Percentiles rank a stretch among this genome's conserved stretches.
Conservation (phyloP, 805 yeast species). For the Kazachstania martiniae region DNA sequence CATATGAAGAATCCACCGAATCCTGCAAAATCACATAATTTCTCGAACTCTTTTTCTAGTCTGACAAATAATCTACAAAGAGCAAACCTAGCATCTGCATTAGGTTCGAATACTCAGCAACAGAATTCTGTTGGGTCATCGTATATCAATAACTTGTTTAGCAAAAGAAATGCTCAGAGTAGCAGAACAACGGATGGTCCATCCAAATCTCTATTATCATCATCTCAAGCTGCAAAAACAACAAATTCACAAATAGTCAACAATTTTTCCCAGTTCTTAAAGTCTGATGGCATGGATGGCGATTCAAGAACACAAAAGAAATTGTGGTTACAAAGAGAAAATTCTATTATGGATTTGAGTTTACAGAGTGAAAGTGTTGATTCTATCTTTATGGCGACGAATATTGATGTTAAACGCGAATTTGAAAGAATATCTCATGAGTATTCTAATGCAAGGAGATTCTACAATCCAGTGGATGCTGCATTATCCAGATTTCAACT, state of each 20-base stretch:
- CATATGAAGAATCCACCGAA: not conserved
- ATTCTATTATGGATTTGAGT: constrained; percentile 49
- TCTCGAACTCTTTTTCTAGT: constrained; percentile 25
- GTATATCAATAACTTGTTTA: not conserved
- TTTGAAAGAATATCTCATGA: constrained; percentile 71
- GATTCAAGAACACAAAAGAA: constrained; percentile 76
- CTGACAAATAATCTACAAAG: constrained; percentile 22
- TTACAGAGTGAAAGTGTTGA: constrained; percentile 21
- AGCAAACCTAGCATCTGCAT: constrained; percentile 7
- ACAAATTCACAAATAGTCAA: constrained; percentile 9
- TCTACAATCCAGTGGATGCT: constrained; percentile 58
- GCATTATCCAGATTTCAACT: constrained; percentile 42
- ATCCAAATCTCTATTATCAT: not conserved
- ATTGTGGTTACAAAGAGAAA: constrained; percentile 75
- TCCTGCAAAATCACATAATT: constrained; percentile 5
- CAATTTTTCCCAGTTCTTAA: constrained; percentile 34
- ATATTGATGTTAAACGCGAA: constrained; percentile 55
- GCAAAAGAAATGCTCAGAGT: not conserved
- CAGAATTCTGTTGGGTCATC: not conserved
- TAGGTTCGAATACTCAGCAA: not conserved
- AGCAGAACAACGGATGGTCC: not conserved
- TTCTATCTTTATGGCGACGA: constrained; percentile 33
- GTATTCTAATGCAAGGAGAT: constrained; percentile 55
- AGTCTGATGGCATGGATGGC: constrained; percentile 27
- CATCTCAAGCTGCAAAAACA: not conserved